A percentile compares a stretch with the other conserved stretches of the same genome.
Evolutionary conservation across 108 stramenopile species (phyloP).

Genomic region (Fragilaria radians): DNA sequence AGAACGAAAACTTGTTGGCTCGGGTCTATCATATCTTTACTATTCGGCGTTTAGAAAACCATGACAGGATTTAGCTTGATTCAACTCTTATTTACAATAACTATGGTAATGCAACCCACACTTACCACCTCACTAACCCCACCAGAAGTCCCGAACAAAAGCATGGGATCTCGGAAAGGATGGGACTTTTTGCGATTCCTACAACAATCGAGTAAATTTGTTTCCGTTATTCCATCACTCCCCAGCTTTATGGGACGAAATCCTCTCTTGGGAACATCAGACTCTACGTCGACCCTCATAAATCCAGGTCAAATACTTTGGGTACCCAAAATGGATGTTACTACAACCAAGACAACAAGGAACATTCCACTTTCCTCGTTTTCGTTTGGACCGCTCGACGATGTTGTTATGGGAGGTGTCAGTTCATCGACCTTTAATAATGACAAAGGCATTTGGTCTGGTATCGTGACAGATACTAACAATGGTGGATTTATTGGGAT

Average conservation of each 20-base stretch:
- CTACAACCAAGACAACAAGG: constrained; percentile 8
- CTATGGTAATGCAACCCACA: too few species aligned
- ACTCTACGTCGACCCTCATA: constrained; percentile 3
- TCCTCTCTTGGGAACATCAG: constrained; percentile 21
- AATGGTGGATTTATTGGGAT: constrained; percentile 83
- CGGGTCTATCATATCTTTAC: too few species aligned
- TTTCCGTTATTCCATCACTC: too few species aligned
- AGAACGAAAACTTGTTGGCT: too few species aligned
- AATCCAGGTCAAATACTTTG: constrained; percentile 47
- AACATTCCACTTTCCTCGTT: constrained; percentile 17
- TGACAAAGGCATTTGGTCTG: constrained; percentile 63
- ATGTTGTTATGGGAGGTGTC: constrained; percentile 84
- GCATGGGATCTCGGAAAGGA: constrained; percentile 17
- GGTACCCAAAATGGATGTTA: constrained; percentile 20
- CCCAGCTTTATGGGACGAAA: constrained; percentile 25
- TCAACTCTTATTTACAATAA: too few species aligned
- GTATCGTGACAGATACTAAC: constrained; percentile 71
- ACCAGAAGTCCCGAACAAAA: too few species aligned
- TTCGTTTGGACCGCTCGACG: constrained; percentile 61
- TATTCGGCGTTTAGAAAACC: too few species aligned
- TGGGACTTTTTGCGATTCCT: constrained; percentile 73
- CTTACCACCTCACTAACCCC: too few species aligned
- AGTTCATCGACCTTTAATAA: constrained; percentile 56
- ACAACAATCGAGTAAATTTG: constrained; percentile 65
- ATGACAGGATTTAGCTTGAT: too few species aligned